Conservation (phyloP, 345 rosid genomes). For the sweet orange (Citrus sinensis) region DVS_A1.0 CM039161.1:20820501-20821000, state of each 20-base stretch:
- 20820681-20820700: background rate
- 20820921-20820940: slow-evolving; percentile 27
- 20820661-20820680: background rate
- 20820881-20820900: slow-evolving; percentile 4
- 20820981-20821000: slow-evolving; percentile 1
- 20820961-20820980: slow-evolving; percentile 37
- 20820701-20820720: background rate
- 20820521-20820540: background rate
- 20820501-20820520: background rate
- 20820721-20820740: background rate
- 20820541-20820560: background rate
- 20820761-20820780: background rate
- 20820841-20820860: background rate
- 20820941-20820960: slow-evolving; percentile 36
- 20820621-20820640: background rate
- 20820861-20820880: background rate
- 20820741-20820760: background rate
- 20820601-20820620: background rate
- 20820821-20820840: background rate
- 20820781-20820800: background rate
- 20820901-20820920: slow-evolving; percentile 36
- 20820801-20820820: background rate
- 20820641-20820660: background rate
- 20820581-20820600: background rate
- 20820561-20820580: background rate